Percentiles rank a stretch among this genome's conserved stretches.
Conservation (phyloP, 495 filamentous ascomycete species). For the Penicillium odoratum region DNA sequence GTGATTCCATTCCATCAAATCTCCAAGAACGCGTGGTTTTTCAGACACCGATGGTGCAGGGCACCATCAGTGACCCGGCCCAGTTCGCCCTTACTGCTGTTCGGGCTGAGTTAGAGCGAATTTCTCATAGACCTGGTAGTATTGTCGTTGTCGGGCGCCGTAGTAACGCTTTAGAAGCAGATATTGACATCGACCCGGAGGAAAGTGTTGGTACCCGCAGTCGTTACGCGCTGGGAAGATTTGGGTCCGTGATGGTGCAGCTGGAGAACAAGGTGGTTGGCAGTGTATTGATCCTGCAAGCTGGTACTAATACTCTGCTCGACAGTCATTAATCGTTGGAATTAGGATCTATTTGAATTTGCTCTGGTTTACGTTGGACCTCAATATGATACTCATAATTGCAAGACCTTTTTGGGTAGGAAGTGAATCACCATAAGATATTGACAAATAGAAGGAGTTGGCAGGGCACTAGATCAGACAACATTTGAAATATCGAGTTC, state of each 20-base stretch:
- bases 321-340: background rate
- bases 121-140: conserved; percentile 70
- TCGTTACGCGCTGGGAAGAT: conserved; percentile 62
- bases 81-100: conserved; percentile 44
- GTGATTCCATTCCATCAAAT: conserved; percentile 60
- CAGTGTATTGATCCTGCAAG: conserved; percentile 79
- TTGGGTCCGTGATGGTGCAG: conserved; percentile 60
- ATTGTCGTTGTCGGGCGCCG: conserved; percentile 73
- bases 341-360: background rate
- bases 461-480: background rate
- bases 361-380: background rate
- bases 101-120: conserved; percentile 59
- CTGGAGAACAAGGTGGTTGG: conserved; percentile 61
- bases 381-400: background rate
- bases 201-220: conserved; percentile 47
- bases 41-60: conserved; percentile 21
- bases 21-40: conserved; percentile 65
- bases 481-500: background rate
- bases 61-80: conserved; percentile 24
- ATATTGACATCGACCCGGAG: conserved; percentile 10
- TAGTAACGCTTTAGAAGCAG: conserved; percentile 23
- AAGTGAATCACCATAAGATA: background rate
- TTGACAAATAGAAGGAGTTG: background rate
- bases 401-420: background rate
- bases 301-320: conserved; percentile 31